Percentiles rank a stretch among this genome's conserved stretches.
Evolutionary conservation across 2,329 filamentous ascomycete genomes (phyloP).

Genomic region (Fusarium phyllophilum): DNA sequence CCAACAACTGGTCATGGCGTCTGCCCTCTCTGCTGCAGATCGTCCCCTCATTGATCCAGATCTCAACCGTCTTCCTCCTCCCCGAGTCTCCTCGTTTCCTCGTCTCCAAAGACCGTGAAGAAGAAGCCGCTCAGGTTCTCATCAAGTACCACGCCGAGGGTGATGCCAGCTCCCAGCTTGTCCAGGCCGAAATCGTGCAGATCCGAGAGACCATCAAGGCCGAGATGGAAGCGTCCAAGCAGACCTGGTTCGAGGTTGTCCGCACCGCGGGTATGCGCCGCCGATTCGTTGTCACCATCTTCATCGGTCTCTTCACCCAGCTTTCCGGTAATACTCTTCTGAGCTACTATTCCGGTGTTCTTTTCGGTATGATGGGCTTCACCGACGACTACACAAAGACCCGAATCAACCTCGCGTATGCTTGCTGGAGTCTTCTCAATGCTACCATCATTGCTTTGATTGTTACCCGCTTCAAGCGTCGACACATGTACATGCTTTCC

Average conservation of each 20-base stretch:
- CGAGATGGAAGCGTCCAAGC: constrained; percentile 61
- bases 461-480: constrained; percentile 58
- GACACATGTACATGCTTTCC: constrained; percentile 63
- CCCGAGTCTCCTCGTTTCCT: constrained; percentile 51
- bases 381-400: constrained; percentile 55
- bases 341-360: constrained; percentile 43
- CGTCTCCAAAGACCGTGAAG: constrained; percentile 45
- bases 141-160: constrained; percentile 63
- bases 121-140: constrained; percentile 48
- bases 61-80: constrained; percentile 50
- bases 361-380: constrained; percentile 59
- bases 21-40: constrained; percentile 59
- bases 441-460: constrained; percentile 54
- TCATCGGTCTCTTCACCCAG: constrained; percentile 64
- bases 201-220: constrained; percentile 66
- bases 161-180: constrained; percentile 59
- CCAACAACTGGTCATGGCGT: constrained; percentile 48
- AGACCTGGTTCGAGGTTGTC: constrained; percentile 63
- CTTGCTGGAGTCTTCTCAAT: constrained; percentile 58
- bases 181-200: constrained; percentile 68
- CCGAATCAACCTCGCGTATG: constrained; percentile 57
- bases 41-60: constrained; percentile 52
- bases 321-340: constrained; percentile 60
- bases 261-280: constrained; percentile 60
- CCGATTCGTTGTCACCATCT: constrained; percentile 58